A percentile compares a stretch with the other conserved stretches of the same genome.
Evolutionary conservation across 768 basidiomycete genomes (phyloP).

Genomic region (Leccinum rimulosum): DNA sequence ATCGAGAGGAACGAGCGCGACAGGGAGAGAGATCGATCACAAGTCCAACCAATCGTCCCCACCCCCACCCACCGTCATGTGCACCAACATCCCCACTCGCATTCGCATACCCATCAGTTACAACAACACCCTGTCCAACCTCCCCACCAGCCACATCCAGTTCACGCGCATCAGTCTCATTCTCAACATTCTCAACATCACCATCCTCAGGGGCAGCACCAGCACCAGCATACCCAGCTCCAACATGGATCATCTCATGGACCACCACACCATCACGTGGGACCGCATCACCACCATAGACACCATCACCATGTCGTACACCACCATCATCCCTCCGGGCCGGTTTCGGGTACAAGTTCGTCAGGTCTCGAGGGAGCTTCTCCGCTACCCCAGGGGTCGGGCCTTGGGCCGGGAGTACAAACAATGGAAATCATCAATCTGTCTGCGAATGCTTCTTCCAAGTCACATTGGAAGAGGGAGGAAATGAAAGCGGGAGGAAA

Average conservation of each 20-base stretch:
- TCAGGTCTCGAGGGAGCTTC: constrained; percentile 27
- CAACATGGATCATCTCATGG: constrained; percentile 31
- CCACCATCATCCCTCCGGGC: constrained; percentile 41
- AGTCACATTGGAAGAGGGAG: constrained; percentile 42
- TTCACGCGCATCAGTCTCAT: constrained; percentile 30
- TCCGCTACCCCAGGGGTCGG: constrained; percentile 36
- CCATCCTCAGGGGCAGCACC: constrained; percentile 29
- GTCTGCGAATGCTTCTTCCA: constrained; percentile 31
- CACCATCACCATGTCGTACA: constrained; percentile 43
- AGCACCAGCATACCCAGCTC: constrained; percentile 33
- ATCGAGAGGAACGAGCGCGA: constrained; percentile 19
- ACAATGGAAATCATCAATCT: constrained; percentile 54
- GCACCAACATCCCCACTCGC: constrained; percentile 34
- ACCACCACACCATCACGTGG: constrained; percentile 43
- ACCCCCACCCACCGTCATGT: constrained; percentile 29
- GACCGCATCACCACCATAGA: constrained; percentile 51
- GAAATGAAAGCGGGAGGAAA: constrained; percentile 24
- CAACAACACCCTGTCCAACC: constrained; percentile 20
- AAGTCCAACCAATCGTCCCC: constrained; percentile 22
- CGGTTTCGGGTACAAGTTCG: constrained; percentile 21
- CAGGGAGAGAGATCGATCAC: constrained; percentile 32
- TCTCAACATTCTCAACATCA: constrained; percentile 36
- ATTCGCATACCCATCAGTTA: constrained; percentile 36
- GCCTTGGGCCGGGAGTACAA: constrained; percentile 37
- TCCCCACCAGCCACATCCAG: constrained; percentile 27